Conservation (phyloP, 2,329 filamentous ascomycete species). For the Calonectria multiphialidica region DNA sequence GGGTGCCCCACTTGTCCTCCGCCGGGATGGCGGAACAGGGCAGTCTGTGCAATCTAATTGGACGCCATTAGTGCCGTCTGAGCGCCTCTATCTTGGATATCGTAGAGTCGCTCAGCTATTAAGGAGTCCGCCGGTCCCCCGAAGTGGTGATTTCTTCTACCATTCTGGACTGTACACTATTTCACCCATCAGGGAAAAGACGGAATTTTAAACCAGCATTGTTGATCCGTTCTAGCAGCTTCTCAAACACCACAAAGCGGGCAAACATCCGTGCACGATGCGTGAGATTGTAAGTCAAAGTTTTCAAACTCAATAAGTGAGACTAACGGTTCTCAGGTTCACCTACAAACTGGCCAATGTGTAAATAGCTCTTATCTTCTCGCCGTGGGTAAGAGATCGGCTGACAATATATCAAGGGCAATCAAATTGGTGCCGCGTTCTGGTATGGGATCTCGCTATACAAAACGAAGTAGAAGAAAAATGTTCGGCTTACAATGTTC, state of each 20-base stretch:
- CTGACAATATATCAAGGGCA: conserved; percentile 77
- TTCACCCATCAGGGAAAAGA: not conserved
- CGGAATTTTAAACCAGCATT: no score
- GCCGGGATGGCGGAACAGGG: not conserved
- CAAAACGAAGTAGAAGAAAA: no score
- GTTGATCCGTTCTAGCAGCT: not conserved
- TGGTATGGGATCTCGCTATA: conserved; percentile 58
- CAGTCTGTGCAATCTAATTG: not conserved
- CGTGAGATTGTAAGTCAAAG: conserved; percentile 72
- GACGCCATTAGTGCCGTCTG: not conserved
- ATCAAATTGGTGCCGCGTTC: conserved; percentile 99
- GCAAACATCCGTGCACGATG: not conserved
- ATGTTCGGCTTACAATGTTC: not conserved
- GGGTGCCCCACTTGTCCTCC: not conserved
- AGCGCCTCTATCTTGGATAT: not conserved
- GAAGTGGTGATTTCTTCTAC: not conserved
- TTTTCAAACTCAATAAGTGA: not conserved
- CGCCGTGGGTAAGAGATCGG: not conserved
- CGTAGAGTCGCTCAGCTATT: not conserved
- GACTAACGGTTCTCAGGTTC: conserved; percentile 74
- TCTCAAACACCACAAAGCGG: not conserved
- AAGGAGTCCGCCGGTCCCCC: not conserved
- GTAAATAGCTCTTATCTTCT: conserved; percentile 64
- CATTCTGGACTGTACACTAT: no score
- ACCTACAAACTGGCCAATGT: conserved; percentile 99